Conservation (phyloP, 805 yeast genomes). For the Yarrowia phangngaensis region DNA sequence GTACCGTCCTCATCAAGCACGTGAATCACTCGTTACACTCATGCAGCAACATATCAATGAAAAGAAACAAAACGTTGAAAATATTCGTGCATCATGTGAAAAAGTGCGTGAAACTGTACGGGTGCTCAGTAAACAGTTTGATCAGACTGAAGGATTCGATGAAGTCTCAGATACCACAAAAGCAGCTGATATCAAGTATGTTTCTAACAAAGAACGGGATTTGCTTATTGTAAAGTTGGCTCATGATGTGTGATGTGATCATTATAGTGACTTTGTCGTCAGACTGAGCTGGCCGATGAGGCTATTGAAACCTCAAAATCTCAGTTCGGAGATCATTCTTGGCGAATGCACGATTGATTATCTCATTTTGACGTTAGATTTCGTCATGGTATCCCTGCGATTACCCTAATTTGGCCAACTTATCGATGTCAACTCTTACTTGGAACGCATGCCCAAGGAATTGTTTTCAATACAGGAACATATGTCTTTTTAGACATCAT, state of each 20-base stretch:
- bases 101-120: constrained; percentile 43
- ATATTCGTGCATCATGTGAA: constrained; percentile 43
- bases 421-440: too few relatives aligned
- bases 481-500: too few relatives aligned
- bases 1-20: constrained; percentile 90
- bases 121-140: constrained; percentile 37
- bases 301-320: too few relatives aligned
- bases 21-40: constrained; percentile 78
- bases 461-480: too few relatives aligned
- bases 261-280: too few relatives aligned
- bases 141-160: constrained; percentile 22
- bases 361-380: too few relatives aligned
- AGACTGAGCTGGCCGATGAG: too few relatives aligned
- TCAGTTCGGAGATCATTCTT: too few relatives aligned
- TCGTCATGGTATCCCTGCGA: too few relatives aligned
- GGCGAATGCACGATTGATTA: too few relatives aligned
- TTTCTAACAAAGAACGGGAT: constrained; percentile 10
- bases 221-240: constrained; percentile 17
- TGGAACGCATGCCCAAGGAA: too few relatives aligned
- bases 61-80: constrained; percentile 34
- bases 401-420: too few relatives aligned
- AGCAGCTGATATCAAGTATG: constrained; percentile 13
- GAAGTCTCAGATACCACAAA: constrained; percentile 18
- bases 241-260: constrained; percentile 2
- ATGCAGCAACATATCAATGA: constrained; percentile 60